These are phyloP conservation scores for Halenospora varia DNA, from an alignment of 495 filamentous ascomycete species.

Conservation along the genomic window DNA sequence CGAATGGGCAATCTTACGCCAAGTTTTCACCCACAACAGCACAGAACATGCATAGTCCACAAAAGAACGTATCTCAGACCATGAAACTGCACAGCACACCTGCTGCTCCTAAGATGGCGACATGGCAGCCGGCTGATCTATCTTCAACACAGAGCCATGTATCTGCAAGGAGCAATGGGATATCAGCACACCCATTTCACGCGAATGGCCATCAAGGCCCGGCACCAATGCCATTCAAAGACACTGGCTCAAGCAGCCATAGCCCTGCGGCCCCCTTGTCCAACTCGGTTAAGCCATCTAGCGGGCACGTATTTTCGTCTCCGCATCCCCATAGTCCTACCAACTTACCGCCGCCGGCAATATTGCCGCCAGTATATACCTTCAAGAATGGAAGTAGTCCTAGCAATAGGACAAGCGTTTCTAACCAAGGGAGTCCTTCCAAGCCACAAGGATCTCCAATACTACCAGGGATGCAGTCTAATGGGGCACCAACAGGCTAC, in stretches of 20 bases:
- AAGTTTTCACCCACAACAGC: background rate
- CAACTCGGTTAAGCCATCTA: slow-evolving; percentile 7
- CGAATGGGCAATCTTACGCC: background rate
- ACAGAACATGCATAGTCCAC: background rate
- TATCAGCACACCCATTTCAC: background rate
- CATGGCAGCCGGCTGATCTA: background rate
- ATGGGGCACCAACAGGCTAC: background rate
- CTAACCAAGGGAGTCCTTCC: background rate
- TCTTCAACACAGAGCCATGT: background rate
- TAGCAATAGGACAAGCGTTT: background rate
- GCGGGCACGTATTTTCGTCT: slow-evolving; percentile 22
- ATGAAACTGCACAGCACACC: too few relatives aligned
- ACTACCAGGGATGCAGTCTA: background rate
- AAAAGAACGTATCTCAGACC: too few relatives aligned
- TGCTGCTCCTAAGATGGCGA: slow-evolving; percentile 4
- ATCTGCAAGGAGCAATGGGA: background rate
- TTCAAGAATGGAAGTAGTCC: slow-evolving; percentile 18
- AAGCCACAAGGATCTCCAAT: slow-evolving; percentile 11
- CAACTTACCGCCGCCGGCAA: slow-evolving; percentile 23
- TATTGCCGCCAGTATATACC: slow-evolving; percentile 13
- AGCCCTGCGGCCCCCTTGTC: background rate
- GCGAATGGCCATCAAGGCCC: slow-evolving; percentile 2
- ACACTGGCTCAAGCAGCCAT: background rate
- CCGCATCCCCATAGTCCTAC: slow-evolving; percentile 25
- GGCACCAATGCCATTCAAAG: too few relatives aligned